Evolutionary conservation across 495 filamentous ascomycete species (phyloP).

Genomic region (Penicillium paradoxum): DNA sequence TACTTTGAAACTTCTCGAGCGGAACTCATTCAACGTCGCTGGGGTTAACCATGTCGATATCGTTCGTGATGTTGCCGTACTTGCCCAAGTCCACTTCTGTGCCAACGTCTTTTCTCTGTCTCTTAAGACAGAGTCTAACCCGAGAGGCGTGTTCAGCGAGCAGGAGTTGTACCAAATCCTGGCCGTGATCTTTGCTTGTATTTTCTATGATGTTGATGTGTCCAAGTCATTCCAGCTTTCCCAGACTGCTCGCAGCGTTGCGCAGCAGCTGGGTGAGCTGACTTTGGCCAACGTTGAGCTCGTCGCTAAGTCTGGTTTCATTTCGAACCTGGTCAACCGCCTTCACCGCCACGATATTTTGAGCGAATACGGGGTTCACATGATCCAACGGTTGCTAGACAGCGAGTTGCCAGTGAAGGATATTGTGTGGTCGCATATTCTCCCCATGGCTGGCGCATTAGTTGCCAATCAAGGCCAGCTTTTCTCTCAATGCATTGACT

Average conservation of each 20-base stretch:
- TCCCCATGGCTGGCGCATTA: constrained; percentile 55
- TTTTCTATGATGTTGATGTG: constrained; percentile 64
- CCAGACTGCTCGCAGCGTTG: constrained; percentile 48
- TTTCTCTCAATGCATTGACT: constrained; percentile 72
- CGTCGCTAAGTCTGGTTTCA: constrained; percentile 45
- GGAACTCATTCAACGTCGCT: constrained; percentile 47
- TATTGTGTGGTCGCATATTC: constrained; percentile 66
- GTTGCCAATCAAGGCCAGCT: constrained; percentile 67
- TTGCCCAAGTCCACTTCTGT: constrained; percentile 56
- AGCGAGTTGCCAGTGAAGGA: constrained; percentile 55
- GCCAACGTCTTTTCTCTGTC: constrained; percentile 60
- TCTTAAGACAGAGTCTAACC: constrained; percentile 57
- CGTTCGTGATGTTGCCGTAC: constrained; percentile 57
- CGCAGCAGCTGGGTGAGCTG: constrained; percentile 55
- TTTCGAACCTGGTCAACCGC: constrained; percentile 42
- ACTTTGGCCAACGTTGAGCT: constrained; percentile 59
- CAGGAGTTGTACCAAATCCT: constrained; percentile 56
- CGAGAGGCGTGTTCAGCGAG: constrained; percentile 51
- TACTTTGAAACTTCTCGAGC: constrained; percentile 46
- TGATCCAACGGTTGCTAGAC: constrained; percentile 63
- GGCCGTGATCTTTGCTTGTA: constrained; percentile 54
- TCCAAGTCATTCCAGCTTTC: constrained; percentile 58
- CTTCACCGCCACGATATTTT: constrained; percentile 45
- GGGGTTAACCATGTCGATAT: constrained; percentile 57
- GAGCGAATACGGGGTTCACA: constrained; percentile 59